Percentiles rank a stretch among this genome's conserved stretches.
Conservation (phyloP, 208 protist genomes). For the Leptomonas seymouri region DNA sequence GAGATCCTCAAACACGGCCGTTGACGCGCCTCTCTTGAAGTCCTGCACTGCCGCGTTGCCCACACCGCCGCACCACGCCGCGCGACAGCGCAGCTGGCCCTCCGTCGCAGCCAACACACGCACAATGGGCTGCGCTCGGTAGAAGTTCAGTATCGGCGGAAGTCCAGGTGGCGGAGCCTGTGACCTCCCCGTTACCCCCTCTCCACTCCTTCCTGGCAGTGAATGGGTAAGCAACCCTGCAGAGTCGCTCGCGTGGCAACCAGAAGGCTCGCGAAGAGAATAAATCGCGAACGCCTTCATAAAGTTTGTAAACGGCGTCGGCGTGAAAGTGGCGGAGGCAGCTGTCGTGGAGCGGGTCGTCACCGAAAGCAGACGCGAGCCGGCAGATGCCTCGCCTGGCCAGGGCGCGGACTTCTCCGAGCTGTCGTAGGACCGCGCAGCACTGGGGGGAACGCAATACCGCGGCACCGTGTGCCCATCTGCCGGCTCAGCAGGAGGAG, state of each 20-base stretch:
- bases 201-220: neutral
- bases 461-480: slow-evolving; percentile 7
- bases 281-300: slow-evolving; percentile 48
- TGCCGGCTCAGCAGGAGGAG: slow-evolving; percentile 12
- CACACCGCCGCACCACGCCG: slow-evolving; percentile 14
- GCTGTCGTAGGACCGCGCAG: slow-evolving; percentile 1
- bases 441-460: neutral
- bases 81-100: slow-evolving; percentile 25
- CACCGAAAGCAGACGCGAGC: slow-evolving; percentile 8
- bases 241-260: neutral
- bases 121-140: slow-evolving; percentile 30
- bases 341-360: slow-evolving; percentile 2
- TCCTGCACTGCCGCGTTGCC: neutral
- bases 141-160: slow-evolving; percentile 32
- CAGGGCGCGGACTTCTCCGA: no score
- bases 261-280: neutral
- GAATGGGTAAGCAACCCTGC: neutral
- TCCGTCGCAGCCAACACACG: slow-evolving; percentile 30
- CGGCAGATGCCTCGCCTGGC: neutral
- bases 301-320: slow-evolving; percentile 39
- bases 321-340: neutral
- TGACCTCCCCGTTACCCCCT: neutral
- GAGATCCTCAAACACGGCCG: slow-evolving; percentile 28
- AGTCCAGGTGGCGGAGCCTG: neutral
- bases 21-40: slow-evolving; percentile 16